Evolutionary conservation across 345 rosid species (phyloP), one percentile per base, ranked within the genome.

Genomic region (Abelmoschus esculentus): DNA sequence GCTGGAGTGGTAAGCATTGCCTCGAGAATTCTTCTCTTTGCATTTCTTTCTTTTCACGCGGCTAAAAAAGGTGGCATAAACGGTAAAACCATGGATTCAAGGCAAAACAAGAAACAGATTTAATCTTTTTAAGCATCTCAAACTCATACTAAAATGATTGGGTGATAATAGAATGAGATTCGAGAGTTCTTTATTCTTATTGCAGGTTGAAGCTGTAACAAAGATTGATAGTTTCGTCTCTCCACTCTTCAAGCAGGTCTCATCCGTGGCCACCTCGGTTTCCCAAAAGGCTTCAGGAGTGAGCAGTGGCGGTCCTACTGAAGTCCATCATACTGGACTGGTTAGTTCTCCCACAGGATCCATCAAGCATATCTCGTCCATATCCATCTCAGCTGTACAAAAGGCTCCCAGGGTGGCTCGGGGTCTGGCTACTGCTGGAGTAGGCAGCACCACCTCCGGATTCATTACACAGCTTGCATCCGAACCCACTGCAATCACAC

Each of bases 371-470:
- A 63, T 34, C 65, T 3, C 80, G 3, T 91, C 96, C 44, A 85
- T 86, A 83, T 96, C 91, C 0, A 91, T 76, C 19, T 87, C 90
- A 1, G 85, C 92, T 3, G 98, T 87, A 80, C 80, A 90, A 77
- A 57, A 57, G 34, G 61, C 34, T 57, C 34, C 61, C 3, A 7
- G 3, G 6, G 61, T 12, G 4, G 36, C 15, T 57, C 34, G 11
- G 6, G 75, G 82, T 90, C 83, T 90, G 34, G 90, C 96, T 38
- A 85, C 86, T 1, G 34, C 36, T 26, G 61, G 32, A 56, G 60
- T 56, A 22, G 1, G 5, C 6, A 56, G 14, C 34, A 6, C 26
- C 7, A 18, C 56, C 7, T 3, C 60, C 6, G 60, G 61, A 26
- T 57, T 28, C n/a, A 12, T 26, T 34, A 28, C 14, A 6, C 61